Evolutionary conservation across 2,329 filamentous ascomycete species (phyloP).

Genomic region (Clarireedia paspali): DNA sequence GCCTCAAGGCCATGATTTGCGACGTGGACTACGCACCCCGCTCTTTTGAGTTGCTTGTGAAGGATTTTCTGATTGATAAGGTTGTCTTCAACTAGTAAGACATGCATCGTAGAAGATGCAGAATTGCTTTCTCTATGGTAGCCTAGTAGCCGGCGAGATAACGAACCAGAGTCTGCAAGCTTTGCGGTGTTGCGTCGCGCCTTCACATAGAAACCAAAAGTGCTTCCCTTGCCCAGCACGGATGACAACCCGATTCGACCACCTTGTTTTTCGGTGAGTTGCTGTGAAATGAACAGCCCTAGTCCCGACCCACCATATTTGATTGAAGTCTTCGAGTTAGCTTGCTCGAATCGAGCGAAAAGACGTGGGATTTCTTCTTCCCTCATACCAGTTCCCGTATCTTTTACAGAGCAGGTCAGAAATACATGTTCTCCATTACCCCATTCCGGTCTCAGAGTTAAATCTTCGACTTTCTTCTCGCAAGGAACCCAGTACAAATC

Average conservation of each 20-base stretch:
- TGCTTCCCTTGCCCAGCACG: slow-evolving; percentile 59
- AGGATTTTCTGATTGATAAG: slow-evolving; percentile 52
- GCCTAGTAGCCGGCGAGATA: slow-evolving; percentile 30
- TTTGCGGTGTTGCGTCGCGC: slow-evolving; percentile 29
- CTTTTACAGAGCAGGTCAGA: slow-evolving; percentile 65
- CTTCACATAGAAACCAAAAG: slow-evolving; percentile 69
- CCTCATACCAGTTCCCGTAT: slow-evolving; percentile 68
- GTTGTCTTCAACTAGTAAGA: slow-evolving; percentile 55
- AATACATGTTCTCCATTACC: slow-evolving; percentile 46
- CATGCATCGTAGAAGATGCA: slow-evolving; percentile 40
- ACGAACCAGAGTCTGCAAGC: not conserved
- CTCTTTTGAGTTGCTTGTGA: slow-evolving; percentile 39
- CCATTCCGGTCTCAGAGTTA: slow-evolving; percentile 24
- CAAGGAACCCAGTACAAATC: slow-evolving; percentile 19
- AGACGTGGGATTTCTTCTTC: slow-evolving; percentile 63
- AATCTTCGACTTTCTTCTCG: slow-evolving; percentile 11
- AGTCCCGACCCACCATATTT: slow-evolving; percentile 74
- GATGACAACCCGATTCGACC: slow-evolving; percentile 65
- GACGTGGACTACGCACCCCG: slow-evolving; percentile 35
- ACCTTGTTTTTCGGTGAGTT: slow-evolving; percentile 71
- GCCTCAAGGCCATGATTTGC: slow-evolving; percentile 52
- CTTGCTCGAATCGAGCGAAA: slow-evolving; percentile 76
- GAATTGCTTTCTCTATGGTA: slow-evolving; percentile 44
- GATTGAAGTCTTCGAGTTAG: slow-evolving; percentile 62
- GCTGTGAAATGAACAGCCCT: slow-evolving; percentile 70